Percentiles rank a stretch among this genome's conserved stretches.
Evolutionary conservation across 257 asterid species (phyloP).

Genomic region (Nicotiana obtusifolia): DNA sequence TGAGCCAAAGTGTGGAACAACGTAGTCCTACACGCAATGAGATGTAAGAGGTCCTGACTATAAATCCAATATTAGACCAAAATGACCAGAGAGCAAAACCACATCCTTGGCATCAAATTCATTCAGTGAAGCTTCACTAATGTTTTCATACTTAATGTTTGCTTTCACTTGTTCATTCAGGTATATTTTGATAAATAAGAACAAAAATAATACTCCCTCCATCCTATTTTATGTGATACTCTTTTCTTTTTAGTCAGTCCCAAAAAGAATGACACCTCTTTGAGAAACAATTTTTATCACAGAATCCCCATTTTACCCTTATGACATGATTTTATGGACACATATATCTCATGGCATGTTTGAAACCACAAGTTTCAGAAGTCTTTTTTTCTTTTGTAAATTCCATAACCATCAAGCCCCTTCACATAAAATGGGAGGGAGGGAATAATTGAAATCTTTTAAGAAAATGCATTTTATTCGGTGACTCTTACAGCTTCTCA

Average conservation of each 20-base stretch:
- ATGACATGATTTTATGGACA: not conserved
- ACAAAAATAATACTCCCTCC: too few relatives aligned
- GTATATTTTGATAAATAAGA: too few relatives aligned
- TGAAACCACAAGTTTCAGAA: not conserved
- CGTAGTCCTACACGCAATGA: constrained; percentile 8
- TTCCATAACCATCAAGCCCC: too few relatives aligned
- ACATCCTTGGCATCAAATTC: constrained; percentile 5
- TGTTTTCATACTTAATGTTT: not conserved
- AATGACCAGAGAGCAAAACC: constrained; percentile 8
- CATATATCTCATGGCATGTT: not conserved
- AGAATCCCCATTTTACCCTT: not conserved
- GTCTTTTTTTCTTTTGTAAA: too few relatives aligned
- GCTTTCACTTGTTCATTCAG: not conserved
- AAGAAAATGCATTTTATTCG: not conserved
- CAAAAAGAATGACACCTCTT: not conserved
- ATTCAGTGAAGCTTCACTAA: not conserved
- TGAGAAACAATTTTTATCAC: not conserved
- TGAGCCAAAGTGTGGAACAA: constrained; percentile 16
- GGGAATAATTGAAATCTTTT: too few relatives aligned
- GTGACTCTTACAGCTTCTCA: not conserved
- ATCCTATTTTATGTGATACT: too few relatives aligned
- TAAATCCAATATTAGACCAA: constrained; percentile 11
- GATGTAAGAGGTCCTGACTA: constrained; percentile 12
- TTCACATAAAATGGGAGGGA: too few relatives aligned
- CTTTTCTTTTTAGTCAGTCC: not conserved